Evolutionary conservation across 78 protist species (phyloP), one percentile per base, ranked within the genome.

Genomic region (Guillardia theta): DNA sequence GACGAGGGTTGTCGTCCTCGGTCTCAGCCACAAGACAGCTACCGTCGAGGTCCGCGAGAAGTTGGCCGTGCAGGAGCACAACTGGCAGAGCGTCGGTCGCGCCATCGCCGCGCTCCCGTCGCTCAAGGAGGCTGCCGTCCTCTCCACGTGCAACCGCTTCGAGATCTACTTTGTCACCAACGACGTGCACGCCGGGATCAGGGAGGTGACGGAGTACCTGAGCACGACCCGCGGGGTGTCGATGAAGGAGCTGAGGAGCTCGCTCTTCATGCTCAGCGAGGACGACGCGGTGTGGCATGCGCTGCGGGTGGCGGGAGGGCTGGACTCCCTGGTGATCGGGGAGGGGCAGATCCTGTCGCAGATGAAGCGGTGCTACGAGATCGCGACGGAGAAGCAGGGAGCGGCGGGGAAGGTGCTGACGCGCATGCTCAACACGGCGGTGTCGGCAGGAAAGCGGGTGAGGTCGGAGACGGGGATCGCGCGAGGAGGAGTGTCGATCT

Each of bases 71-170:
- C 41, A n/a, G 4, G 95, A 94, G 90, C 80, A 93, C 5, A 50
- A 94, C 44, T 94, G 95, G 95, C 53, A 94, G 22, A 48, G 2
- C 37, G 44, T 78, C 43, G 50, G 24, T 4, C 10, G 90, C 43
- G 30, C 39, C 0, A 6, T 78, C 10, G 18, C 44, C 30, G 48
- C 18, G 10, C 90, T 78, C 50, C 90, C 48, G 53, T 43, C 45
- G 4, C 10, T 78, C 53, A 37, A 88, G 83, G 95, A 94, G 93
- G 95, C 95, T 18, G 95, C 94, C 4, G 64, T 94, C n/a, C 93
- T 94, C n/a, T 94, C 95, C 8, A 94, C 95, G 22, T 94, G 95
- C 95, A 94, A 94, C 95, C 93, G 95, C 70, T 88, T 88, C 64
- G 95, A 94, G 94, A 21, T 58, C 64, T 53, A 88, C 90, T 1